Evolutionary conservation across 345 rosid genomes (phyloP).

Genomic region (Euclidium syriacum): DNA sequence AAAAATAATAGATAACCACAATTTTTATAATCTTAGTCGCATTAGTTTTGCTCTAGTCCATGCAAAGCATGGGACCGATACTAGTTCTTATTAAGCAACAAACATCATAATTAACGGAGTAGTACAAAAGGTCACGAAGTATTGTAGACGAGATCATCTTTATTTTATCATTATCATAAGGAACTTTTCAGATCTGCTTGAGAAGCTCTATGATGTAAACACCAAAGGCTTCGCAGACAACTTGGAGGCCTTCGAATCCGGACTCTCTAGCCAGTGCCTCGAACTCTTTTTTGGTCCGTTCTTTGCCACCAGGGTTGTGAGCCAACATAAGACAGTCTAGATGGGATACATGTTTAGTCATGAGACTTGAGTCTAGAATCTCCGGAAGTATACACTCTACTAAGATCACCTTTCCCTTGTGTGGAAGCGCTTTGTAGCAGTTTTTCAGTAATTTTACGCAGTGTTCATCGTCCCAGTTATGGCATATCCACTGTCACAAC

Average conservation of each 20-base stretch:
- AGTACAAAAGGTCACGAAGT: no score
- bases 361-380: neutral
- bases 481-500: constrained; percentile 29
- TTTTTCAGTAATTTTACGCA: constrained; percentile 28
- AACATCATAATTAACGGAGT: no score
- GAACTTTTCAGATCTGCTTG: no score
- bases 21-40: no score
- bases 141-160: no score
- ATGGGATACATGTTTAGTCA: neutral
- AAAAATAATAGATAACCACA: no score
- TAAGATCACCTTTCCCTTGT: constrained; percentile 18
- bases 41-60: no score
- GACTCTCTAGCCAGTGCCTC: constrained; percentile 11
- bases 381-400: constrained; percentile 11
- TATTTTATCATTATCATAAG: no score
- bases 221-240: neutral
- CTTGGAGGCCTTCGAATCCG: constrained; percentile 16
- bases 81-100: no score
- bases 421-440: constrained; percentile 23
- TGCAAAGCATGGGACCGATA: no score
- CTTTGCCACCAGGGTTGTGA: constrained; percentile 20
- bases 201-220: neutral
- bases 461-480: constrained; percentile 26
- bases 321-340: constrained; percentile 4
- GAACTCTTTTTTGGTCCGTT: constrained; percentile 21